Evolutionary conservation across 345 rosid species (phyloP), one percentile per base, ranked within the genome.

Genomic region (Isatis tinctoria): DNA sequence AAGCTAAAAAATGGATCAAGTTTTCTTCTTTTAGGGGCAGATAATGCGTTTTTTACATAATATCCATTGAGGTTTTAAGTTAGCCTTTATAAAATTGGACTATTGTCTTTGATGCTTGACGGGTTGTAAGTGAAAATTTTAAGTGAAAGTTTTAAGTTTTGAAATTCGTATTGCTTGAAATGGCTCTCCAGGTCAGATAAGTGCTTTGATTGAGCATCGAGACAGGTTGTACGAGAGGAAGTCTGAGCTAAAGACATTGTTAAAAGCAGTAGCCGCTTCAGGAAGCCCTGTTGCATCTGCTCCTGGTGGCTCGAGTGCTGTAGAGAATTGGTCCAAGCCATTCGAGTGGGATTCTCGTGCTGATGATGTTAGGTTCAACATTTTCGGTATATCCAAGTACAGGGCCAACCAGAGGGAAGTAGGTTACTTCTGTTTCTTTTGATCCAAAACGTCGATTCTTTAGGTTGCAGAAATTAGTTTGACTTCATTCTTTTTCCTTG

Each of bases 381-480:
- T 90, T n/a, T 94, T 94, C 27, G 96, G 98, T 60, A 94, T 94
- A 52, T 75, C 91, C 16, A 35, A 83, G 2, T 94, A 89, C 47
- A 93, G 97, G 17, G 87, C 95, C 3, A 91, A 94, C 84, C 97
- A 91, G 80, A 83, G 82, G 43, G 88, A 91, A 88, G 98, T 94
- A 70, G 73, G 86, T 60, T 14, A 30, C 75, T 59, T 35, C 10
- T 57, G 54, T 1, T 3, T 30, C 54, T 48, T 49, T 28, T 30
- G 6, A 30, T 30, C 33, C 7, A 4, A 30, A 30, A 30, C 39
- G 39, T 33, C 9, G n/a, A 27, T 32, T 17, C 59, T 28, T 33
- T 58, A 17, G n/a, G 9, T 35, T 51, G 10, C 12, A 1, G 20
- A 35, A 13, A 10, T 35, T 49, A n/a, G 24, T 48, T 30, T 52